These are phyloP conservation scores for Apophysomyces variabilis DNA, from an alignment of 371 early-diverging fungal species.

Conservation along the genomic window DNA sequence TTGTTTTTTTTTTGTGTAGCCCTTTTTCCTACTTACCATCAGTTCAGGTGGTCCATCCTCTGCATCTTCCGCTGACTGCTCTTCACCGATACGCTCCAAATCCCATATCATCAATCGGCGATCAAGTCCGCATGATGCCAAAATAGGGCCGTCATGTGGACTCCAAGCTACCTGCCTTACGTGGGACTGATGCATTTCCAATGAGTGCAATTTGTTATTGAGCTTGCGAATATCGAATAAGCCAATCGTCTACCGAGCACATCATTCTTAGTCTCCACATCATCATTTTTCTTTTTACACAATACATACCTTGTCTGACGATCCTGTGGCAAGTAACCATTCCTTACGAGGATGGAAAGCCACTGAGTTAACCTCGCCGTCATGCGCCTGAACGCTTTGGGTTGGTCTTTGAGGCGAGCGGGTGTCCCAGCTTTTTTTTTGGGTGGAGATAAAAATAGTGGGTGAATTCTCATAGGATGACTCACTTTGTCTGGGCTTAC, in stretches of 20 bases:
- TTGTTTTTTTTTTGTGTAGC: neutral
- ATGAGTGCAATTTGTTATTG: slow-evolving; percentile 76
- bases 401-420: slow-evolving; percentile 64
- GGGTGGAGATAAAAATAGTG: slow-evolving; percentile 5
- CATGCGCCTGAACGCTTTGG: slow-evolving; percentile 84
- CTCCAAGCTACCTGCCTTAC: slow-evolving; percentile 96
- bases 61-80: slow-evolving; percentile 95
- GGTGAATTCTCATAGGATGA: slow-evolving; percentile 12
- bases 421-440: slow-evolving; percentile 66
- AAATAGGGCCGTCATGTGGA: slow-evolving; percentile 87
- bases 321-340: slow-evolving; percentile 93
- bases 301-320: slow-evolving; percentile 78
- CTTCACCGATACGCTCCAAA: slow-evolving; percentile 90
- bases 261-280: neutral
- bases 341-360: slow-evolving; percentile 92
- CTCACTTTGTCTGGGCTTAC: slow-evolving; percentile 49
- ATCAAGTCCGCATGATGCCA: slow-evolving; percentile 93
- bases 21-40: slow-evolving; percentile 56
- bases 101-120: slow-evolving; percentile 98
- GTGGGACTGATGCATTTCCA: slow-evolving; percentile 92
- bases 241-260: slow-evolving; percentile 70
- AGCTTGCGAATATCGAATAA: slow-evolving; percentile 98
- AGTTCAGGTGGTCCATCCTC: slow-evolving; percentile 99
- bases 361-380: slow-evolving; percentile 91
- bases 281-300: slow-evolving; percentile 1